These are phyloP conservation scores for Mrakia blollopis DNA, from an alignment of 768 basidiomycete genomes.

Conservation along the genomic window DNA sequence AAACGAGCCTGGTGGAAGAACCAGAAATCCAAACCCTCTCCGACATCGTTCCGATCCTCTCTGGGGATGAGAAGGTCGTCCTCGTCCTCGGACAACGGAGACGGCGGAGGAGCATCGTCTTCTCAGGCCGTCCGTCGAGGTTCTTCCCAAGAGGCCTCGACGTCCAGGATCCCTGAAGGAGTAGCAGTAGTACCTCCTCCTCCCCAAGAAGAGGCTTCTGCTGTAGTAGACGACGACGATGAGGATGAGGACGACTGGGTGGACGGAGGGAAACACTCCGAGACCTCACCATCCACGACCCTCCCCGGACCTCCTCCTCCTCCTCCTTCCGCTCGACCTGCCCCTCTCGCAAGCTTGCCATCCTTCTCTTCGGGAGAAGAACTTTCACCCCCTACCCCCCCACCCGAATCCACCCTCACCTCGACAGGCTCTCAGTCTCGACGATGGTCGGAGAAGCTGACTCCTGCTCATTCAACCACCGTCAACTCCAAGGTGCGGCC, in stretches of 20 bases:
- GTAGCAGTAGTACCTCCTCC: background rate
- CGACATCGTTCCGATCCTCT: background rate
- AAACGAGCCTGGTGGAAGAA: constrained; percentile 27
- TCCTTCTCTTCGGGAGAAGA: background rate
- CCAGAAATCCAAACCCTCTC: constrained; percentile 34
- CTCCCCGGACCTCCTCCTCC: background rate
- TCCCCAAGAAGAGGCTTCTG: background rate
- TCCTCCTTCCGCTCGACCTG: background rate
- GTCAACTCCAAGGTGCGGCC: background rate
- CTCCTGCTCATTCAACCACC: background rate
- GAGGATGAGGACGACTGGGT: background rate
- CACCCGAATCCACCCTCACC: constrained; percentile 2
- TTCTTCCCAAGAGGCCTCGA: background rate
- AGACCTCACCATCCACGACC: background rate
- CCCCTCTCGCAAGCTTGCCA: background rate
- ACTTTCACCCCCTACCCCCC: background rate
- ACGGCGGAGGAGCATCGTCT: background rate
- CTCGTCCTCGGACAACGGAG: background rate
- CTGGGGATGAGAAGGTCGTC: background rate
- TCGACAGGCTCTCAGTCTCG: background rate
- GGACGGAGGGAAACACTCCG: background rate
- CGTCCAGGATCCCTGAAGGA: background rate
- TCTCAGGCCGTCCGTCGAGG: background rate
- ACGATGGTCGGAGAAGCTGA: constrained; percentile 7
- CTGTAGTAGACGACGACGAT: background rate